A percentile compares a stretch with the other conserved stretches of the same genome.
These are phyloP conservation scores for Glycyrrhiza uralensis DNA, from an alignment of 306 rosid genomes.

Conservation along the genomic window DNA sequence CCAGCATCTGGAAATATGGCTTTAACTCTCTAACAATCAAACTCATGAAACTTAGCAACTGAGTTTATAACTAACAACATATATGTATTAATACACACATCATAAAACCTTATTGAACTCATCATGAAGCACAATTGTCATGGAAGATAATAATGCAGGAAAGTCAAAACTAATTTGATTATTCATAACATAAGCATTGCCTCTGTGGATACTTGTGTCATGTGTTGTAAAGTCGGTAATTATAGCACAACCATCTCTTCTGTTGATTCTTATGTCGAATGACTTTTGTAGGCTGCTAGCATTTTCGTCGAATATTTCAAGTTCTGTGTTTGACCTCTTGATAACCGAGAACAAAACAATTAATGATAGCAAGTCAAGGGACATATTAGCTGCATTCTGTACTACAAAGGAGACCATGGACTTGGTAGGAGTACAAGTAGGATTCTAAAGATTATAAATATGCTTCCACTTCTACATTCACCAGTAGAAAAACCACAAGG, in stretches of 20 bases:
- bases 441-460: neutral
- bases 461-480: neutral
- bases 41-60: slow-evolving; percentile 31
- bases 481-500: neutral
- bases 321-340: neutral
- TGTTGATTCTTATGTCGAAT: neutral
- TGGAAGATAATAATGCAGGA: neutral
- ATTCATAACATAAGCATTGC: slow-evolving; percentile 15
- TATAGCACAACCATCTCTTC: slow-evolving; percentile 7
- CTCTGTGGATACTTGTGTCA: neutral
- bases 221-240: neutral
- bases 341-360: neutral
- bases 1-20: slow-evolving; percentile 98
- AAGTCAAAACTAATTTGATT: too few species aligned
- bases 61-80: neutral
- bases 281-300: slow-evolving; percentile 6
- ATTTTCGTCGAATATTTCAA: neutral
- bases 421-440: neutral
- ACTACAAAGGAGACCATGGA: neutral
- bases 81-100: neutral
- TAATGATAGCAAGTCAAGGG: neutral
- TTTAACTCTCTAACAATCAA: slow-evolving; percentile 71
- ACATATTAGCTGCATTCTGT: neutral
- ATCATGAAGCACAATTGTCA: slow-evolving; percentile 15
- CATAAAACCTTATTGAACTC: neutral